Base-by-base conservation (phyloP, 139 green algal genomes). In the Penium margaritaceum region DNA sequence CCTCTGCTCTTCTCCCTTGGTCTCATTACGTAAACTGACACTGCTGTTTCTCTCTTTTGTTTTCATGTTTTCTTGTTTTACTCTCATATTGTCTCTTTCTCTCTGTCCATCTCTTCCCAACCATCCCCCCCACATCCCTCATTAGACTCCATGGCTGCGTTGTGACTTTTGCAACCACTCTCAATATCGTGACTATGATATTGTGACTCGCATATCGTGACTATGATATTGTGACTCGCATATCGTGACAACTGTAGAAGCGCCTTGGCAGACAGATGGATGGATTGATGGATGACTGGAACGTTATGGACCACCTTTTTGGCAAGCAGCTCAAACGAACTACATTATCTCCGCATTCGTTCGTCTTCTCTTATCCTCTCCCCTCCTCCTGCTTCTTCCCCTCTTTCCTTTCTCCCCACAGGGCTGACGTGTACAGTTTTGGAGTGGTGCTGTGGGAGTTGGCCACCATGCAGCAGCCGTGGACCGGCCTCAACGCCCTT, bases 391-490 rank as follows among this genome's bases (percentile, higher is more conserved):
- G 51, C 5, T 0, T 60, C n/a, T n/a, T n/a, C n/a, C n/a, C n/a
- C n/a, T n/a, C n/a, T n/a, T n/a, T n/a, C n/a, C n/a, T n/a, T n/a
- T n/a, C n/a, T n/a, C n/a, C n/a, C 41, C 9, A 30, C 67, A 75
- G 67, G 55, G 81, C 76, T 41, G 91, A 96, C 64, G 85, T 94
- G 19, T 96, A 90, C 63, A 85, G 67, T 60, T 94, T 87, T 77
- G 90, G 89, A 7, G 88, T 97, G 0, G 88, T 97, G 6, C 70
- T 97, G 19, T 97, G 91, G 84, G 92, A 97, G 83, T 72, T 97
- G 47, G 78, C 90, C 0, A 96, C 90, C 0, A 71, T 85, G 6
- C 37, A 86, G 47, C 85, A 94, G 82, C 93, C 93, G 0, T 98
- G 93, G 93, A 43, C 77, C 0, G 86, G 88, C 37, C 82, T 91